Evolutionary conservation across 2,329 filamentous ascomycete genomes (phyloP).

Genomic region (Cercospora citrullina): DNA sequence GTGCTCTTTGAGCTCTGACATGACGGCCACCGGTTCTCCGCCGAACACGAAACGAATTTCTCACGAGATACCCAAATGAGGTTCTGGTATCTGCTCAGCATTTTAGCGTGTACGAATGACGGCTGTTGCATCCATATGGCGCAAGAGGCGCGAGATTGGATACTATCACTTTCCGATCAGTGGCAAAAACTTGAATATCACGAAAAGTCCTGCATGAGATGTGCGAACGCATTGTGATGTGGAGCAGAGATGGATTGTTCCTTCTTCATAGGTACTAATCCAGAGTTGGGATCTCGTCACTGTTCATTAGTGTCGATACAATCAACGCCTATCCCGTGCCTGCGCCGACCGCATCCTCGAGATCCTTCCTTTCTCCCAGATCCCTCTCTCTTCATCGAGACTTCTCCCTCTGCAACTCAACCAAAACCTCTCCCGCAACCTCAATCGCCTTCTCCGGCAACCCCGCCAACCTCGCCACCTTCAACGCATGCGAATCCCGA

Average conservation of each 20-base stretch:
- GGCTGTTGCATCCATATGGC: slow-evolving; percentile 1
- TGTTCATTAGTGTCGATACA: background rate
- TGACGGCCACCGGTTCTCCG: background rate
- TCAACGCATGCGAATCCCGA: slow-evolving; percentile 82
- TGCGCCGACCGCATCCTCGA: background rate
- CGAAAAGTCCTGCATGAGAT: background rate
- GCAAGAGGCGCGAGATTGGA: background rate
- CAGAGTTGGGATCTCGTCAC: background rate
- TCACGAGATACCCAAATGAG: slow-evolving; percentile 3
- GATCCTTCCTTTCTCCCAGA: no score
- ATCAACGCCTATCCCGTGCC: background rate
- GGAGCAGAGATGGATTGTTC: background rate
- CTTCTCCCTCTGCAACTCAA: slow-evolving; percentile 15
- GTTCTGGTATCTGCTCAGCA: slow-evolving; percentile 9
- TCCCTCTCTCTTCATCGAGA: background rate
- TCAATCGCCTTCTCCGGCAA: slow-evolving; percentile 71
- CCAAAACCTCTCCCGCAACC: slow-evolving; percentile 63
- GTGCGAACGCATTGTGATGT: background rate
- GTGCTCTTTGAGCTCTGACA: background rate
- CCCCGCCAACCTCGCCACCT: slow-evolving; percentile 84
- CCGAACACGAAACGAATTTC: background rate
- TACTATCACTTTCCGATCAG: background rate
- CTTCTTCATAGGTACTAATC: background rate
- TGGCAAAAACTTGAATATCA: background rate
- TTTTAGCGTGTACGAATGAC: slow-evolving; percentile 14